These are phyloP conservation scores for Westerdykella sp. DNA, from an alignment of 2,329 filamentous ascomycete species.

Conservation along the genomic window DNA sequence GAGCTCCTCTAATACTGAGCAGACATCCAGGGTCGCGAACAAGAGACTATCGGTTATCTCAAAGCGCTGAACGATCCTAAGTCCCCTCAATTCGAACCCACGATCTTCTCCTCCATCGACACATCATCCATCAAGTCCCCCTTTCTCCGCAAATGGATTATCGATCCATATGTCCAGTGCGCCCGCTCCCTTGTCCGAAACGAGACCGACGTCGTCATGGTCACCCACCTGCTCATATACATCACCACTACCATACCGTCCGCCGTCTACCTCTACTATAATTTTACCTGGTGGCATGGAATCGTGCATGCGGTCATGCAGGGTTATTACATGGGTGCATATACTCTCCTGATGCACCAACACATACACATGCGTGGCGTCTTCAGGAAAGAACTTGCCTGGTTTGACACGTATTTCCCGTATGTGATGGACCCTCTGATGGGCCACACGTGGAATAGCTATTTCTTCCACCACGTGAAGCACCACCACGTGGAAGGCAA, in stretches of 20 bases:
- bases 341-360: constrained; percentile 78
- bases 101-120: constrained; percentile 50
- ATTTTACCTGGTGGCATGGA: constrained; percentile 63
- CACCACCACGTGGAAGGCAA: constrained; percentile 80
- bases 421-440: constrained; percentile 70
- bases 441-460: constrained; percentile 80
- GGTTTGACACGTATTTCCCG: constrained; percentile 61
- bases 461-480: constrained; percentile 82
- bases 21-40: constrained; percentile 27
- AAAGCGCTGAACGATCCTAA: constrained; percentile 47
- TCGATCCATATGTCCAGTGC: constrained; percentile 55
- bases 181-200: constrained; percentile 55
- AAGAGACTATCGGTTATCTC: constrained; percentile 40
- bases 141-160: constrained; percentile 40
- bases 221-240: constrained; percentile 71
- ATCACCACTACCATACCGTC: constrained; percentile 63
- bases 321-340: constrained; percentile 63
- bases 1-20: not conserved
- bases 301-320: constrained; percentile 61
- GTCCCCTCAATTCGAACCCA: constrained; percentile 48
- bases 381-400: constrained; percentile 48
- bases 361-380: constrained; percentile 75
- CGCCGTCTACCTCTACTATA: constrained; percentile 57
- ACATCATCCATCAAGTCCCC: constrained; percentile 39
- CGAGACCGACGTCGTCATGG: constrained; percentile 68